These are phyloP conservation scores for Ophiostoma tasmaniense DNA, from an alignment of 2,329 filamentous ascomycete genomes.

Conservation along the genomic window DNA sequence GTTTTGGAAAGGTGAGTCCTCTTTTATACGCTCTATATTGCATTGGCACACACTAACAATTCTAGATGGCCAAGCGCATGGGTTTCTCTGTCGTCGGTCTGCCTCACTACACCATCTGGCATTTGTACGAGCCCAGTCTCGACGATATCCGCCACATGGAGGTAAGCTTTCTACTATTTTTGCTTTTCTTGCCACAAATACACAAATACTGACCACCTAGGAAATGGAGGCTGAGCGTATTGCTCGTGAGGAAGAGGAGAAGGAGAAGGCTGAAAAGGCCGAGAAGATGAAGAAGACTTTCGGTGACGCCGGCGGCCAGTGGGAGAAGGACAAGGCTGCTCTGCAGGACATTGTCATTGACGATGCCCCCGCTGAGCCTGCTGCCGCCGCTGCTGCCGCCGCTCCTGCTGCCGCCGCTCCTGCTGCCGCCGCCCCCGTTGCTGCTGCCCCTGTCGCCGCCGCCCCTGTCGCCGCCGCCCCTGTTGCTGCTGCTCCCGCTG, in stretches of 20 bases:
- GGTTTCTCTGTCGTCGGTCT: constrained; percentile 88
- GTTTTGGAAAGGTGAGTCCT: constrained; percentile 81
- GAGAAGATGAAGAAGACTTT: constrained; percentile 78
- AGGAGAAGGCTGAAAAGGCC: constrained; percentile 60
- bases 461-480: background rate
- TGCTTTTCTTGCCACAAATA: background rate
- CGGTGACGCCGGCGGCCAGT: constrained; percentile 65
- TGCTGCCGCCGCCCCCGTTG: constrained; percentile 6
- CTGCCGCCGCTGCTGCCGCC: constrained; percentile 8
- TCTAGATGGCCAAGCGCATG: constrained; percentile 94
- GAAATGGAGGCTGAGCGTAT: constrained; percentile 89
- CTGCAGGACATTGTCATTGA: constrained; percentile 60
- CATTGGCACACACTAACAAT: constrained; percentile 12
- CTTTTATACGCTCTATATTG: background rate
- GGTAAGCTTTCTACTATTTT: constrained; percentile 31
- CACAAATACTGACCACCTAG: constrained; percentile 31
- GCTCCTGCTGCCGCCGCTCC: background rate
- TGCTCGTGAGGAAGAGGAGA: constrained; percentile 71
- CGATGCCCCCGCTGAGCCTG: constrained; percentile 32
- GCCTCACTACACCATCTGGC: constrained; percentile 98
- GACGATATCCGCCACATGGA: constrained; percentile 98
- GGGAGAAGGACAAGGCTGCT: constrained; percentile 81
- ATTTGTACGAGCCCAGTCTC: constrained; percentile 97
- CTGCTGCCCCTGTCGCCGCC: background rate
- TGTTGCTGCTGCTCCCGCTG: constrained; percentile 8